Base-by-base conservation (phyloP, 2,329 filamentous ascomycete genomes). In the Pseudogymnoascus sp. region DNA sequence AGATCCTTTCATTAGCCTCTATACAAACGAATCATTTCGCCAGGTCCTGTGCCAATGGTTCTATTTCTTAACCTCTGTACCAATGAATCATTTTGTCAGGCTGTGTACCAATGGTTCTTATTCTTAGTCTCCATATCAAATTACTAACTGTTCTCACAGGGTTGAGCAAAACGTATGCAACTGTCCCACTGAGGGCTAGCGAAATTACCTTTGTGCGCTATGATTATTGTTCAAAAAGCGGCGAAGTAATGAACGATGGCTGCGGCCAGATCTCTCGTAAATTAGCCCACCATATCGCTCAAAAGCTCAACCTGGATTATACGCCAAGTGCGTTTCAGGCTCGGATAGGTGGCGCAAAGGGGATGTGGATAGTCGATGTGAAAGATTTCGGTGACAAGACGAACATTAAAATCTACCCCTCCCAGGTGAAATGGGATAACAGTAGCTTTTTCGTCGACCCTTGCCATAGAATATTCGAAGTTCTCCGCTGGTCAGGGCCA, bases 331-430 rank as follows among this genome's bases (percentile, higher is more conserved):
- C 81, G 0, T 86, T 87, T 54, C 90, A 93, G 72, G 89, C 79
- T 1, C 82, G 90, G 0, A 82, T 93, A 37, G 87, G 85, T 8
- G 84, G 87, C 16, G 87, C 87, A 0, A 93, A 93, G 72, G 90
- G 90, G 0, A 78, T 93, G 67, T 93, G 89, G 89, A 80, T 88
- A 57, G 73, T 87, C 4, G 85, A 88, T 67, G 76, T 78, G 0
- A 70, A 76, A 0, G 79, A 82, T 26, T 73, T 75, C 0, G 75
- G 80, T 1, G 71, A 77, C 0, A 74, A 85, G 14, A 70, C 74
- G 14, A 90, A 86, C 87, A 89, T 92, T 45, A 80, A 86, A 63
- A 83, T 87, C 0, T 85, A 79, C 63, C 79, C 77, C 0, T 91
- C 87, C 0, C 90, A 93, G 65, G 74, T 80, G 0, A 93, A 93